These are phyloP conservation scores for Rubia tinctorum DNA, from an alignment of 305 asterid species.

Conservation along the genomic window DNA sequence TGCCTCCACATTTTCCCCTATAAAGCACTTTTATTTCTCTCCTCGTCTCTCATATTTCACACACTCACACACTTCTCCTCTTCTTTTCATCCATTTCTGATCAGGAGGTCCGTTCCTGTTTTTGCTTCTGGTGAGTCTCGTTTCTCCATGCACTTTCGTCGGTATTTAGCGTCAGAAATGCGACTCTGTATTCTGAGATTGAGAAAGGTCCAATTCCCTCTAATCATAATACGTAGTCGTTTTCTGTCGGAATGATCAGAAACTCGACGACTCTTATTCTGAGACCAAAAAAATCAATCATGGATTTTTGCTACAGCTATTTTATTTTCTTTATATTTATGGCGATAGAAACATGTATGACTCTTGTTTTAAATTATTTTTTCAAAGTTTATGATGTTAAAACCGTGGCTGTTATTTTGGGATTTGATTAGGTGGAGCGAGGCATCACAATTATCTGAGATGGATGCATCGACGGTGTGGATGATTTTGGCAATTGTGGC, in stretches of 20 bases:
- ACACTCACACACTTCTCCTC: neutral
- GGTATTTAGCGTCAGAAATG: too few species aligned
- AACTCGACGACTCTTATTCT: too few species aligned
- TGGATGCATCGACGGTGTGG: conserved; percentile 39
- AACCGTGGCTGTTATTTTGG: conserved; percentile 3
- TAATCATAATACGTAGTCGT: too few species aligned
- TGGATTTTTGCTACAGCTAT: too few species aligned
- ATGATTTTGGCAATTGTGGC: conserved; percentile 34
- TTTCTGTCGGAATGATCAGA: too few species aligned
- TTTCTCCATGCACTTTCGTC: neutral
- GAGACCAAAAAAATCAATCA: too few species aligned
- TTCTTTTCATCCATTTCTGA: neutral
- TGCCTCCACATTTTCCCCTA: conserved; percentile 39
- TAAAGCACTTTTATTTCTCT: conserved; percentile 35
- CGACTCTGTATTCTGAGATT: too few species aligned
- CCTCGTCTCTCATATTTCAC: neutral
- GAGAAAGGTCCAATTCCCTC: too few species aligned
- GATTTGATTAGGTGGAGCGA: conserved; percentile 7
- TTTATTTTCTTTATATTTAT: too few species aligned
- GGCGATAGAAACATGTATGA: too few species aligned
- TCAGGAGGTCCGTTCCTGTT: neutral
- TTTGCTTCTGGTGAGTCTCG: neutral
- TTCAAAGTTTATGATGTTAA: neutral
- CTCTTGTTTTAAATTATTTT: too few species aligned
- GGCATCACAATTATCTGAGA: conserved; percentile 8